These are phyloP conservation scores for Xylaria sp. DNA, from an alignment of 2,329 filamentous ascomycete species.

Conservation along the genomic window DNA sequence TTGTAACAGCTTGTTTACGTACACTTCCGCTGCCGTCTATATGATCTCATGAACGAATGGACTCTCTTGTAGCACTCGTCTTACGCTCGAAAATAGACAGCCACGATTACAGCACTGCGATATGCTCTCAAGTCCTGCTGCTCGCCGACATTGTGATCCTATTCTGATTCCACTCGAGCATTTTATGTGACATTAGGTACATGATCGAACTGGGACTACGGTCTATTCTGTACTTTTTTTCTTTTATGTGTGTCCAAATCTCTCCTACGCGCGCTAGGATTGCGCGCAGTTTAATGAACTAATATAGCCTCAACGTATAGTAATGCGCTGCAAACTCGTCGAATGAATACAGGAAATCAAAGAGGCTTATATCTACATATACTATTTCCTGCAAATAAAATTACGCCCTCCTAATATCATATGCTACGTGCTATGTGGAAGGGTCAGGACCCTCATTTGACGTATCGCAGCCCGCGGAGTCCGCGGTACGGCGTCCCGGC, in stretches of 20 bases:
- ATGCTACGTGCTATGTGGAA: neutral
- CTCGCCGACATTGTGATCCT: no score
- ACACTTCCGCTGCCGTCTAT: no score
- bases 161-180: no score
- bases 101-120: no score
- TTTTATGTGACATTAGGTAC: neutral
- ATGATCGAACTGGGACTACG: neutral
- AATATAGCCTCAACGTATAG: neutral
- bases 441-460: neutral
- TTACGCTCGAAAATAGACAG: no score
- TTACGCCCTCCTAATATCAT: neutral
- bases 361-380: neutral
- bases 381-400: neutral
- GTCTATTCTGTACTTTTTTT: neutral
- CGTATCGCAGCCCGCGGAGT: constrained; percentile 27
- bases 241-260: no score
- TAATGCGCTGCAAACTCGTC: neutral
- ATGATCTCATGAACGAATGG: no score
- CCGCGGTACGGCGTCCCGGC: constrained; percentile 24
- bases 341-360: neutral
- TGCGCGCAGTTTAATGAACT: neutral
- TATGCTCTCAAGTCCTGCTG: no score
- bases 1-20: no score
- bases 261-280: neutral
- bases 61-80: no score